These are phyloP conservation scores for Ceraceosorus bombacis DNA, from an alignment of 1,284 basidiomycete genomes.

Conservation along the genomic window DNA sequence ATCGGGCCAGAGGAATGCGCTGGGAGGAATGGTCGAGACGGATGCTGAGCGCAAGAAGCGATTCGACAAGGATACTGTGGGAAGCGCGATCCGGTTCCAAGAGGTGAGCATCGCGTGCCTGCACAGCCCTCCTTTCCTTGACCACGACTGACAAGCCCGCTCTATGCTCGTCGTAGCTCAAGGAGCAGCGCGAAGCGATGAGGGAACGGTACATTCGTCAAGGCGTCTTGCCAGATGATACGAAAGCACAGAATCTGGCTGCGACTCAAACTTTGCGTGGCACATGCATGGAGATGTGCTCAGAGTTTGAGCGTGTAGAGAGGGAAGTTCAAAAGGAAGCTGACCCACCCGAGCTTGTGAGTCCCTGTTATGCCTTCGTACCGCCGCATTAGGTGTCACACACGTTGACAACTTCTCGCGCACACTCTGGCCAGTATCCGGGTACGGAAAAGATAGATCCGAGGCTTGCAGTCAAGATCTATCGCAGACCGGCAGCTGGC, in stretches of 20 bases:
- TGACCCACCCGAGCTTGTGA: slow-evolving; percentile 66
- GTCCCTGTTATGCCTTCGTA: background rate
- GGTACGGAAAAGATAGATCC: slow-evolving; percentile 66
- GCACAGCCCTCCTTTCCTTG: background rate
- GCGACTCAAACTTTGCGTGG: slow-evolving; percentile 84
- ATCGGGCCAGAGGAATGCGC: slow-evolving; percentile 1
- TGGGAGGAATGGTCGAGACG: slow-evolving; percentile 1
- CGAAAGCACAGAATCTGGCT: slow-evolving; percentile 67
- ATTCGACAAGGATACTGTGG: slow-evolving; percentile 1
- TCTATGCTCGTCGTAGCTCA: slow-evolving; percentile 49
- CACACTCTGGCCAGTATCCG: slow-evolving; percentile 18
- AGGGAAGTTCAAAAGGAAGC: slow-evolving; percentile 83
- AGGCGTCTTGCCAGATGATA: slow-evolving; percentile 78
- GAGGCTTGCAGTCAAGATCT: slow-evolving; percentile 80
- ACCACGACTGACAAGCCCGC: background rate
- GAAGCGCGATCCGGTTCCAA: slow-evolving; percentile 9
- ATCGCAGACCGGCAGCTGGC: slow-evolving; percentile 80
- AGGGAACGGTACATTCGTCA: slow-evolving; percentile 69
- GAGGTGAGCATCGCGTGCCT: background rate
- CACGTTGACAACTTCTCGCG: background rate
- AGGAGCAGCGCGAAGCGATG: slow-evolving; percentile 60
- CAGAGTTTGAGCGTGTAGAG: slow-evolving; percentile 81
- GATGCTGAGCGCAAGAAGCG: slow-evolving; percentile 10
- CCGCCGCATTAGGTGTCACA: background rate
- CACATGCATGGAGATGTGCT: slow-evolving; percentile 88